Conservation (phyloP, 2,329 filamentous ascomycete species). For the Claviceps arundinis region DNA sequence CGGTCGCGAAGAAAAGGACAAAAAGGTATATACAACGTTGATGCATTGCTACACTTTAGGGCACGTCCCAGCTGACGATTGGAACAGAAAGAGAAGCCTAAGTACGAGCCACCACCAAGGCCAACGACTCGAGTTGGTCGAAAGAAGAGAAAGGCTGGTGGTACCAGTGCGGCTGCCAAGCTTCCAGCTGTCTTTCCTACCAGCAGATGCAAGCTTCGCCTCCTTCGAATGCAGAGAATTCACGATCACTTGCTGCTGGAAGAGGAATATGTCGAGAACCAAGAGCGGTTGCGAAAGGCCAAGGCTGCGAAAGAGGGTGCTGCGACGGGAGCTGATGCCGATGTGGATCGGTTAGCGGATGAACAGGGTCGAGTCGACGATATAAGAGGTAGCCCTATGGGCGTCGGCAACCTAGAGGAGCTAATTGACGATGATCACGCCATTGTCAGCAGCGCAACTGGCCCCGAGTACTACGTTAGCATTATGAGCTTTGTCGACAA, state of each 20-base stretch:
- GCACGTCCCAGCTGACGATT: constrained; percentile 10
- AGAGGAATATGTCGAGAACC: constrained; percentile 98
- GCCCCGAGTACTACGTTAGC: constrained; percentile 96
- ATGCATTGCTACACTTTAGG: too few relatives aligned
- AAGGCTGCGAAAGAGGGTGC: constrained; percentile 66
- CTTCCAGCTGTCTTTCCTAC: constrained; percentile 89
- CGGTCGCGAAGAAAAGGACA: constrained; percentile 76
- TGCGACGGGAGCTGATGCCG: constrained; percentile 56
- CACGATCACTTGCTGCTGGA: constrained; percentile 95
- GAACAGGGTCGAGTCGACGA: constrained; percentile 92
- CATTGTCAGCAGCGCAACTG: constrained; percentile 93
- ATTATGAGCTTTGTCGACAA: constrained; percentile 99
- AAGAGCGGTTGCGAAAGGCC: constrained; percentile 86
- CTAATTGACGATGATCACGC: constrained; percentile 99
- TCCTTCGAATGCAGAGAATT: constrained; percentile 95
- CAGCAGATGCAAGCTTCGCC: constrained; percentile 91
- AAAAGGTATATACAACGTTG: constrained; percentile 54
- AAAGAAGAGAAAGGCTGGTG: constrained; percentile 95
- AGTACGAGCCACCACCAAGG: constrained; percentile 96
- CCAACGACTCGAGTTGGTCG: constrained; percentile 93
- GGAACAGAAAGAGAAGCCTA: constrained; percentile 92
- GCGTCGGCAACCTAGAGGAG: constrained; percentile 92
- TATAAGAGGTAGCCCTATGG: constrained; percentile 97
- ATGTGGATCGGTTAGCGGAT: constrained; percentile 76
- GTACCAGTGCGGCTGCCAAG: constrained; percentile 88